Percentiles rank a stretch among this genome's conserved stretches.
phyloP scores from a whole-genome alignment of 2,329 filamentous ascomycete species.

The Graphilbum ipis-grandicollis region DNA sequence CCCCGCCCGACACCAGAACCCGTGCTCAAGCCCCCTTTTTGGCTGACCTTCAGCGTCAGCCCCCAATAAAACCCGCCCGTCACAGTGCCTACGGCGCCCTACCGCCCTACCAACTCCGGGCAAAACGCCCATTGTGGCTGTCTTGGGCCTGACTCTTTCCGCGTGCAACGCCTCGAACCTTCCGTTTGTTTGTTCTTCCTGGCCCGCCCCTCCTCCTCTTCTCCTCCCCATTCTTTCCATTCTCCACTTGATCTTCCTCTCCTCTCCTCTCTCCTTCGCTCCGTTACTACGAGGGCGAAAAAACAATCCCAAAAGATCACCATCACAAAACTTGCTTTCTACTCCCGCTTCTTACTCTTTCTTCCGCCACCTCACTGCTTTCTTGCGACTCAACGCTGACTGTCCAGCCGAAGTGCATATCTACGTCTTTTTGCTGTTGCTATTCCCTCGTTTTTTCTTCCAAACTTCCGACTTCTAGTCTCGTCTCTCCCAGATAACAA shows the following conservation, averaged over 20 bases:
- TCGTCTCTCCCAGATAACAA: conserved; percentile 3
- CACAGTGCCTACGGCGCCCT: no score
- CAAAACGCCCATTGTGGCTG: neutral
- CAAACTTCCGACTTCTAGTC: no score
- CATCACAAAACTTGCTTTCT: neutral
- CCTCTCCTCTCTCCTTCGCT: neutral
- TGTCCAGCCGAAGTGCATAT: no score
- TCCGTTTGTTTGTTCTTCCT: neutral
- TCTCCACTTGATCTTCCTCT: neutral
- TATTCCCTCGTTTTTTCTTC: neutral
- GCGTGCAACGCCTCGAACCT: neutral
- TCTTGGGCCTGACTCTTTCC: neutral
- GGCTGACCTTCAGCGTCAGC: neutral
- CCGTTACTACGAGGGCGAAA: neutral
- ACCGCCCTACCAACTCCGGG: no score
- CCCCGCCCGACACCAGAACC: neutral
- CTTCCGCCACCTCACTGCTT: no score
- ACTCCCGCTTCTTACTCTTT: no score
- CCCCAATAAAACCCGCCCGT: no score
- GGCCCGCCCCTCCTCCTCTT: no score
- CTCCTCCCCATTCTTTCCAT: neutral
- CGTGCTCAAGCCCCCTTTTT: neutral
- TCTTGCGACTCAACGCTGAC: no score
- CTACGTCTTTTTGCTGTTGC: no score
- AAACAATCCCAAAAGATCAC: neutral